Base-by-base conservation (phyloP, 2,329 filamentous ascomycete genomes). In the Colletotrichum sp. region DNA sequence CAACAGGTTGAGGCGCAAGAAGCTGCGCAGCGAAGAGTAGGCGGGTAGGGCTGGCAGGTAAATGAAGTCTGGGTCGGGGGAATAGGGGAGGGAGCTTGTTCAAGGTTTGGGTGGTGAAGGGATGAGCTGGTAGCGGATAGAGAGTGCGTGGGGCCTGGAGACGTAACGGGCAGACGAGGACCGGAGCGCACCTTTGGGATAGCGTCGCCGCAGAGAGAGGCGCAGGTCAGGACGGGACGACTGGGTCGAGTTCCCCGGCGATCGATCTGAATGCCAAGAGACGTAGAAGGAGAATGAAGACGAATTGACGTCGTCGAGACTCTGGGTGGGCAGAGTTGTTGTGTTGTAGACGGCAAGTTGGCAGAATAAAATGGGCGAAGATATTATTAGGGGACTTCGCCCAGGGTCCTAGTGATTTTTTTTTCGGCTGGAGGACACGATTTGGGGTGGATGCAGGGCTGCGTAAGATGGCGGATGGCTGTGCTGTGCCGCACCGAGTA, bases 61-160 rank as follows among this genome's bases (percentile, higher is more conserved):
- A 71, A 71, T 67, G 71, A 70, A 32, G 71, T 61, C 52, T 71
- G 34, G 21, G 48, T 58, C 36, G 32, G 48, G 34, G 58, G 21
- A 72, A 72, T 64, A 57, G 74, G 74, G 64, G 28, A 67, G 57
- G 58, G 28, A 75, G 73, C 72, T 66, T 73, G 69, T 65, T 32
- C 57, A 69, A 75, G 43, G 64, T 68, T 68, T 73, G 52, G 64
- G 57, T 52, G 58, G 64, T 74, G 74, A 68, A 75, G 74, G 74
- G 70, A 73, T 75, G 64, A 65, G 74, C 74, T 75, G 28, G 73
- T 60, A 73, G 48, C 70, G 70, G 55, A 75, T 75, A 75, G 28
- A 71, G 36, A 48, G 64, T 21, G 24, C 74, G 74, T 75, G 73
- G 73, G 64, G 58, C 57, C 32, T 16, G 64, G 57, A 26, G 57